Conservation (phyloP, 2,329 filamentous ascomycete genomes). For the Penicillium brevicompactum region DNA sequence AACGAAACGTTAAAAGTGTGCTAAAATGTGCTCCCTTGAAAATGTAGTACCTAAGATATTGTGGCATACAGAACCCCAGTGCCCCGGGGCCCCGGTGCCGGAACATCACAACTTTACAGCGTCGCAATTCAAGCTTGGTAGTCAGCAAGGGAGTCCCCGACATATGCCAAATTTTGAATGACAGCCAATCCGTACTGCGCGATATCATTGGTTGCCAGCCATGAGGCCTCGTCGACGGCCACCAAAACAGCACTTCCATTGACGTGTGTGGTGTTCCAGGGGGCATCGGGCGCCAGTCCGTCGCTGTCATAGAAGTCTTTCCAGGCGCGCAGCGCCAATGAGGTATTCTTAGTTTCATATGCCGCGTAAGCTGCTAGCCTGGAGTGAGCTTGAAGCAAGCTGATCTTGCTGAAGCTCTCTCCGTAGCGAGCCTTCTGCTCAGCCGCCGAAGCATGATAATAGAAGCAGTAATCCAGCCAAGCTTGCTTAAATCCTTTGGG, state of each 20-base stretch:
- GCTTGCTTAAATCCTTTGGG: constrained; percentile 55
- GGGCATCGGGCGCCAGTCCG: constrained; percentile 15
- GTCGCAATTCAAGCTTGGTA: background rate
- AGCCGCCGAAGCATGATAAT: constrained; percentile 53
- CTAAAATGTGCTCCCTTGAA: no score
- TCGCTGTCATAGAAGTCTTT: constrained; percentile 48
- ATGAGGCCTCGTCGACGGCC: constrained; percentile 58
- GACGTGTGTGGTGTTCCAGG: constrained; percentile 28
- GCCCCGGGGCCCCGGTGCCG: no score
- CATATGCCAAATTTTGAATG: constrained; percentile 53
- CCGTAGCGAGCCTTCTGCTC: constrained; percentile 60
- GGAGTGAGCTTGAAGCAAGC: constrained; percentile 59
- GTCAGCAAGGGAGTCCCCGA: background rate
- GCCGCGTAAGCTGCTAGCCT: constrained; percentile 60
- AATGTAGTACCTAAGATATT: no score
- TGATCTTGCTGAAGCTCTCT: constrained; percentile 49
- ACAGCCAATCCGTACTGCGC: constrained; percentile 61
- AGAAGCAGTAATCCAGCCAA: constrained; percentile 64
- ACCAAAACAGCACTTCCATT: constrained; percentile 49
- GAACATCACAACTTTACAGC: background rate
- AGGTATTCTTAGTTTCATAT: constrained; percentile 46
- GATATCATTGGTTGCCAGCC: constrained; percentile 60
- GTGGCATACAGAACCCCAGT: no score
- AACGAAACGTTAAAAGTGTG: no score
- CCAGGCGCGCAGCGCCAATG: constrained; percentile 57